phyloP scores from a whole-genome alignment of 2,329 filamentous ascomycete species.

The Colletotrichum tamarilloi region DNA sequence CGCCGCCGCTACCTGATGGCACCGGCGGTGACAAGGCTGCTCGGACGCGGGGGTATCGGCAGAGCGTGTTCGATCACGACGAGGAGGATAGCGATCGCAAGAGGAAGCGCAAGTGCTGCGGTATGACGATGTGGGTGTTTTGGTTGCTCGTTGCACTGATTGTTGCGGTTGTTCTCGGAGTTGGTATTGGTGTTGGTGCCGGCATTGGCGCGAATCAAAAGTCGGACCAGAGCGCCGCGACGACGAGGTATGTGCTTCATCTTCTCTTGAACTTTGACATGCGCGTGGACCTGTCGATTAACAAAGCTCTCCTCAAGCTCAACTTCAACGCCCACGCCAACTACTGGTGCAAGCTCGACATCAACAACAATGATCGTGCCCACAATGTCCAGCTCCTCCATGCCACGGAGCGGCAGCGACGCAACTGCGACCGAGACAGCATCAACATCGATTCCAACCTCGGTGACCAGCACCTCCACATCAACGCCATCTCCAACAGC shows the following conservation, averaged over 20 bases:
- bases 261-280: not conserved
- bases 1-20: constrained; percentile 45
- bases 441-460: constrained; percentile 26
- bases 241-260: constrained; percentile 11
- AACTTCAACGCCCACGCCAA: not conserved
- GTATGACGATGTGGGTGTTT: constrained; percentile 46
- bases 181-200: constrained; percentile 54
- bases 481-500: constrained; percentile 38
- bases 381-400: not conserved
- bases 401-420: not conserved
- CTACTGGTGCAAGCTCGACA: not conserved
- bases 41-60: constrained; percentile 14
- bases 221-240: not conserved
- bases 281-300: not conserved
- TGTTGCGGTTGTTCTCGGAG: constrained; percentile 48
- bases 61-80: constrained; percentile 30
- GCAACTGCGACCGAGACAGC: constrained; percentile 23
- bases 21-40: constrained; percentile 12
- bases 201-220: constrained; percentile 47
- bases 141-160: constrained; percentile 47
- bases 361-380: constrained; percentile 3
- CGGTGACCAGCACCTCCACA: constrained; percentile 25
- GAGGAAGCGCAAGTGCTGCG: constrained; percentile 39
- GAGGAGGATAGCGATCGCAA: constrained; percentile 21
- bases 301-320: not conserved